Percentiles rank a stretch among this genome's conserved stretches.
These are phyloP conservation scores for Paraurostyla sp. DNA, from an alignment of 73 alveolate genomes.

Conservation along the genomic window DNA sequence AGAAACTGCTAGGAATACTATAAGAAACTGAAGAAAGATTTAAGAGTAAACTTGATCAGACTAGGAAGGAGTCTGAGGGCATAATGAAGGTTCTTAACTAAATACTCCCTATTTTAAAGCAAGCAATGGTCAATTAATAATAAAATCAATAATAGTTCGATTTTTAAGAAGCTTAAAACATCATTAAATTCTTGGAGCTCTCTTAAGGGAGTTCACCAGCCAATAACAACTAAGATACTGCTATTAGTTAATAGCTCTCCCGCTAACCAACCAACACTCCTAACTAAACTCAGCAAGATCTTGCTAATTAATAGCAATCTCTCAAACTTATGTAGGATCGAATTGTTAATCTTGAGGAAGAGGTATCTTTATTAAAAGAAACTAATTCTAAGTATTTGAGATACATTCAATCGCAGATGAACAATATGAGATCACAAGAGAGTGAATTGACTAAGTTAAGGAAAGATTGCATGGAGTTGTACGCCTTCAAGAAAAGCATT, in stretches of 20 bases:
- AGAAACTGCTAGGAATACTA: not conserved
- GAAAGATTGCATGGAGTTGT: not conserved
- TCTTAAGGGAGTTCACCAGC: not conserved
- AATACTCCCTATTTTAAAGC: not conserved
- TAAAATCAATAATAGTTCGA: not conserved
- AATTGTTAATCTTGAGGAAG: slow-evolving; percentile 18
- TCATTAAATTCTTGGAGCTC: not conserved
- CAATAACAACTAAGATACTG: not conserved
- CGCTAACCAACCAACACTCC: not conserved
- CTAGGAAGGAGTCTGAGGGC: slow-evolving; percentile 15
- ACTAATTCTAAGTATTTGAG: not conserved
- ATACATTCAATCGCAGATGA: not conserved
- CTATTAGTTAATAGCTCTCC: not conserved
- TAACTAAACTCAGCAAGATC: not conserved
- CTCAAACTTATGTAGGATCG: not conserved
- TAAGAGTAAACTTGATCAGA: slow-evolving; percentile 19
- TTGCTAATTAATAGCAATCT: not conserved
- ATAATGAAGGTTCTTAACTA: slow-evolving; percentile 18
- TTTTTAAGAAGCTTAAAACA: slow-evolving; percentile 28
- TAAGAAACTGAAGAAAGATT: slow-evolving; percentile 36
- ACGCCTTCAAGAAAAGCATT: slow-evolving; percentile 17
- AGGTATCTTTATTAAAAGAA: not conserved
- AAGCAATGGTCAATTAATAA: not conserved
- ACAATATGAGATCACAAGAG: not conserved
- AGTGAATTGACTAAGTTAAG: not conserved